These are phyloP conservation scores for Coemansia sp. DNA, from an alignment of 192 early-diverging fungal genomes.

Conservation along the genomic window DNA sequence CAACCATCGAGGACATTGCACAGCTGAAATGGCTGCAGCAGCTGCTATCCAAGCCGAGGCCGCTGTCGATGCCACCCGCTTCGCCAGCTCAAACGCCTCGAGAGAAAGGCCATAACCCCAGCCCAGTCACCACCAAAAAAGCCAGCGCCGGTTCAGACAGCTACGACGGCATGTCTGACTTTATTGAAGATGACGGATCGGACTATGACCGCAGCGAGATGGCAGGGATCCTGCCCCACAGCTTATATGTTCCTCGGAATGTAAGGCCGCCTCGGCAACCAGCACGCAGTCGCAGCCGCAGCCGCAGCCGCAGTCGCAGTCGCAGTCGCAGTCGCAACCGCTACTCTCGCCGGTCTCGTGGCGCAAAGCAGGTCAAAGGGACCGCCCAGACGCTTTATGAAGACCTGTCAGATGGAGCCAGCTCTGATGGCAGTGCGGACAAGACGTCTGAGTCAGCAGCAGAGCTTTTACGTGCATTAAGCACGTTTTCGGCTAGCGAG, in stretches of 20 bases:
- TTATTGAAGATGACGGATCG: constrained; percentile 38
- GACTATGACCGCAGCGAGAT: not conserved
- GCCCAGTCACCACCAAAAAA: not conserved
- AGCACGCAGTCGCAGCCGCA: not conserved
- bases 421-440: not conserved
- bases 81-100: not conserved
- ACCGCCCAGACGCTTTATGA: not conserved
- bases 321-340: not conserved
- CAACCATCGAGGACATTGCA: constrained; percentile 21
- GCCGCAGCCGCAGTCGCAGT: too few species aligned
- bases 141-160: not conserved
- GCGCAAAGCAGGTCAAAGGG: not conserved
- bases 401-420: not conserved
- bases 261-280: too few species aligned
- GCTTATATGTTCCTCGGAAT: too few species aligned
- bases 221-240: not conserved
- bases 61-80: not conserved
- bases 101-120: not conserved
- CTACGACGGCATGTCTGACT: constrained; percentile 43
- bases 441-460: not conserved
- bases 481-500: constrained; percentile 1
- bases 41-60: constrained; percentile 18
- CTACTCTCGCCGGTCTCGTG: not conserved
- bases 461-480: not conserved
- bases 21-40: constrained; percentile 20